phyloP scores from a whole-genome alignment of 768 basidiomycete genomes.

The Strobilomyces echinocephalus region DNA sequence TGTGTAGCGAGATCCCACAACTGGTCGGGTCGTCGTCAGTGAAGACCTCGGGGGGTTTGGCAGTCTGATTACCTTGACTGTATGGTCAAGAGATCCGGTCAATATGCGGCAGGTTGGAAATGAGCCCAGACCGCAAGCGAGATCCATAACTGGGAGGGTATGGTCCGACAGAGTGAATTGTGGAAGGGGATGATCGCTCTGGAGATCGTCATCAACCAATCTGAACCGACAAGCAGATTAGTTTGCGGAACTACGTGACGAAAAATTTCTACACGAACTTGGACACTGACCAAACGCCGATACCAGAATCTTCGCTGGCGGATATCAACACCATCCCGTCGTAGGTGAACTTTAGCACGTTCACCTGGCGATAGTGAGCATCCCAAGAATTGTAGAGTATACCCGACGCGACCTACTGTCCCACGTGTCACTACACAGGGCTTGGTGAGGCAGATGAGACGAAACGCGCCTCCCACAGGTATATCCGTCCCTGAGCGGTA shows the following conservation, averaged over 20 bases:
- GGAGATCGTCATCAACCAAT: constrained; percentile 69
- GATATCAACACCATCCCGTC: constrained; percentile 80
- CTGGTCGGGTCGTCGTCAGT: constrained; percentile 35
- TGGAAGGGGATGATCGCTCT: constrained; percentile 70
- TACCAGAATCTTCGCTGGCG: constrained; percentile 86
- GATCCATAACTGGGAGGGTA: constrained; percentile 82
- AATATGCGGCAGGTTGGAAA: constrained; percentile 76
- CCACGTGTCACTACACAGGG: constrained; percentile 13
- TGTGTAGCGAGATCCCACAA: constrained; percentile 77
- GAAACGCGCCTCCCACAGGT: constrained; percentile 87
- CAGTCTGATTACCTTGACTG: constrained; percentile 66
- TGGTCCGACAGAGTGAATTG: constrained; percentile 85
- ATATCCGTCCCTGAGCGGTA: constrained; percentile 82
- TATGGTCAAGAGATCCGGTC: constrained; percentile 82
- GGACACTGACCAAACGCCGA: constrained; percentile 85
- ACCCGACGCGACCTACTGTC: constrained; percentile 80
- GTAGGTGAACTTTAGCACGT: constrained; percentile 73
- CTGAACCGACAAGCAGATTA: constrained; percentile 34
- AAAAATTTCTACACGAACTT: constrained; percentile 49
- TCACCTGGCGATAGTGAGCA: constrained; percentile 90
- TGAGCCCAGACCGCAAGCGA: constrained; percentile 71
- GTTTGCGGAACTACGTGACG: constrained; percentile 10
- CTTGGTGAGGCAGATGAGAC: not conserved
- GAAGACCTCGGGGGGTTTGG: constrained; percentile 10
- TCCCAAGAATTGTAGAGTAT: constrained; percentile 89